Conservation (phyloP, 805 yeast genomes). For the Priceomyces castillae region DNA sequence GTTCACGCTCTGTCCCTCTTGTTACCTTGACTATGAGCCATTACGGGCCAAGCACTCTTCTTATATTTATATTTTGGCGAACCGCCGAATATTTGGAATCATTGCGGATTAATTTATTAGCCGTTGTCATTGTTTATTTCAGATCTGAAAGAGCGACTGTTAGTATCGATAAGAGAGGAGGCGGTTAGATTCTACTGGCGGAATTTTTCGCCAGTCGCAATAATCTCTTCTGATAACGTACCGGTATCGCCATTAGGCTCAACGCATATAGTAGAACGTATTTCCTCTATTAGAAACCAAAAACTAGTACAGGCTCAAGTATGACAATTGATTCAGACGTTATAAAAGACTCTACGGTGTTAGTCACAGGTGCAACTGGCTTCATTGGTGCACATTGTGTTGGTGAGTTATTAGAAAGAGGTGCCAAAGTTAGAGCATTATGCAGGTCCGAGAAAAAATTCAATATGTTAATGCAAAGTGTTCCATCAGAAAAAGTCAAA, state of each 20-base stretch:
- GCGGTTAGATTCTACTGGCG: neutral
- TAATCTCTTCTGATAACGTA: neutral
- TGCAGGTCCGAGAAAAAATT: constrained; percentile 5
- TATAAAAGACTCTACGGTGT: constrained; percentile 8
- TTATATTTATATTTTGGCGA: neutral
- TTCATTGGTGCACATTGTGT: constrained; percentile 19
- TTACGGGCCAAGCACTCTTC: neutral
- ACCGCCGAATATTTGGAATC: neutral
- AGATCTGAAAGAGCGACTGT: neutral
- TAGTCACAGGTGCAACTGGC: constrained; percentile 19
- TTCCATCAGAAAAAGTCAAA: neutral
- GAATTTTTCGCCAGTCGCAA: neutral
- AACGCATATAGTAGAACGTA: neutral
- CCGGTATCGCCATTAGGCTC: neutral
- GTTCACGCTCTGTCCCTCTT: neutral
- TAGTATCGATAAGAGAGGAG: neutral
- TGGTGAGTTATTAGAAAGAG: constrained; percentile 9
- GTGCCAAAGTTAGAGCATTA: constrained; percentile 1
- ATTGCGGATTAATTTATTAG: neutral
- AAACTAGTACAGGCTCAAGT: neutral
- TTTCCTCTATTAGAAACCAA: neutral
- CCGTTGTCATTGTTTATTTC: neutral
- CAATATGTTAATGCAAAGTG: constrained; percentile 1
- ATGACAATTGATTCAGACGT: neutral
- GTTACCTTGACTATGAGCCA: neutral